phyloP scores from a whole-genome alignment of 345 rosid genomes.

The Nasturtium officinale region DNA sequence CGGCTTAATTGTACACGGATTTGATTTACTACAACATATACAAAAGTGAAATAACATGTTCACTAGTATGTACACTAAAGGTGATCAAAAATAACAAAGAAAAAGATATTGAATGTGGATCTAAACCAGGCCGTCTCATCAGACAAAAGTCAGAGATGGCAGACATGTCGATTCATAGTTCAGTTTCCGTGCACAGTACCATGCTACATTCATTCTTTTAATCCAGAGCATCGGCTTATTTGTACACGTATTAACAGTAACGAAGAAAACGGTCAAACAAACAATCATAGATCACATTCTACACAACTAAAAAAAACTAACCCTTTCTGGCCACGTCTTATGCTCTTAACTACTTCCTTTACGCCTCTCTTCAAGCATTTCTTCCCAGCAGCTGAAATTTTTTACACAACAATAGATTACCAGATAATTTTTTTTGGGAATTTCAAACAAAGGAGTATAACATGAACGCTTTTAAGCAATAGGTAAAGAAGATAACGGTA shows the following conservation, averaged over 20 bases:
- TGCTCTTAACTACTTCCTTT: slow-evolving; percentile 94
- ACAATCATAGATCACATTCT: not conserved
- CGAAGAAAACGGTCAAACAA: not conserved
- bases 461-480: not conserved
- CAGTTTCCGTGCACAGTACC: slow-evolving; percentile 55
- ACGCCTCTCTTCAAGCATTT: slow-evolving; percentile 98
- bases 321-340: slow-evolving; percentile 91
- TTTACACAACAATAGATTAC: not conserved
- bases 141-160: slow-evolving; percentile 26
- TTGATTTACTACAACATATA: no score
- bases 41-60: not conserved
- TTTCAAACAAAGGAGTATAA: not conserved
- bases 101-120: slow-evolving; percentile 12
- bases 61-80: no score
- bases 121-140: slow-evolving; percentile 44
- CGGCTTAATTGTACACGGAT: slow-evolving; percentile 54
- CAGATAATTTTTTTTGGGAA: not conserved
- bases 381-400: slow-evolving; percentile 67
- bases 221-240: slow-evolving; percentile 65
- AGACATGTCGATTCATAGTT: slow-evolving; percentile 35
- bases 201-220: slow-evolving; percentile 52
- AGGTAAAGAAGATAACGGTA: no score
- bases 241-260: slow-evolving; percentile 16
- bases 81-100: no score
- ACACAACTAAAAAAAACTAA: slow-evolving; percentile 30